Base-by-base conservation (phyloP, 139 green algal genomes). In the Desmodesmus armatus region DNA sequence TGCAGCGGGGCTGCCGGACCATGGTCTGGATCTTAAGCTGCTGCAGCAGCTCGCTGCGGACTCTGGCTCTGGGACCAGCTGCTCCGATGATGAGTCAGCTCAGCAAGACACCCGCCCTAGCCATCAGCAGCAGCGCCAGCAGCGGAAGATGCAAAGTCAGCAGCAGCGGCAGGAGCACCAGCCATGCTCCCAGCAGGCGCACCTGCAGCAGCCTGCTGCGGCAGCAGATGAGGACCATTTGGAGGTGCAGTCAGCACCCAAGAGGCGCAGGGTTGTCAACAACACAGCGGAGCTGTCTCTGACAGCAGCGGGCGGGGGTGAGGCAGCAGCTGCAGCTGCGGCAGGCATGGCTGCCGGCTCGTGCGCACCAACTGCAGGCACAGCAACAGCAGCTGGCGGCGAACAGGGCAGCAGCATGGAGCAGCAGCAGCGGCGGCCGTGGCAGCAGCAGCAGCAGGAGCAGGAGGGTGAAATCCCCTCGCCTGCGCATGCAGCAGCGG, bases 1-100 rank as follows among this genome's bases (percentile, higher is more conserved):
- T 40, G 15, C 77, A 66, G 29, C 77, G 69, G 58, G 78, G 70
- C 69, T 82, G 41, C 3, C 78, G 63, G 49, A 84, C 44, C 27
- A 40, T 43, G 73, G 80, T 23, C 25, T 86, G 69, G 80, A 86
- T 40, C 80, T 86, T 7, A 19, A 78, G 35, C 69, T 85, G 31
- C 79, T 85, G 63, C 62, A 77, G 63, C 63, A 35, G 43, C 65
- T 85, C 0, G 62, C 79, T 19, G 41, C 72, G 13, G 79, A 80
- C n/a, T 71, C 51, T 2, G 80, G 23, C 13, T 51, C 35, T 29
- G 15, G 39, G 3, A 77, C 67, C 44, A 85, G 62, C 55, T 27
- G 19, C 35, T 80, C 76, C 65, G 66, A 75, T 65, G 60, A 76
- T 73, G 33, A 47, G 44, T 27, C 40, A 63, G 6, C 49, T 6